Evolutionary conservation across 805 yeast genomes (phyloP).

Genomic region (Nakazawaea ambrosiae): DNA sequence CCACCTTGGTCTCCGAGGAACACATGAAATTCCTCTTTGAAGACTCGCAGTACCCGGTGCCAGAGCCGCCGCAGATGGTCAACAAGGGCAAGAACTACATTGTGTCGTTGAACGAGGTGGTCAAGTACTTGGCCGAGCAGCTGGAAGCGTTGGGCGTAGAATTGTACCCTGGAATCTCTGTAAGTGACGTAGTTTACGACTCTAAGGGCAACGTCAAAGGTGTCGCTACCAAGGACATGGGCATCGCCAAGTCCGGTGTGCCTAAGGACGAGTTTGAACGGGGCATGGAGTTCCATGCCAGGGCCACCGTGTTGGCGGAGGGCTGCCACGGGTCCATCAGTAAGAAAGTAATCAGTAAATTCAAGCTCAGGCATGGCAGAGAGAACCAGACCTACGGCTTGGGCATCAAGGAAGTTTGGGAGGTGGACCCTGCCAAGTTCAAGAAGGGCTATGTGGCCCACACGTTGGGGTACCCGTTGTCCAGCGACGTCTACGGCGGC

Average conservation of each 20-base stretch:
- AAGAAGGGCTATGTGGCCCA: conserved; percentile 78
- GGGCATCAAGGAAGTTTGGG: conserved; percentile 97
- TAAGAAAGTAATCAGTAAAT: conserved; percentile 67
- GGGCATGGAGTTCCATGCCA: conserved; percentile 95
- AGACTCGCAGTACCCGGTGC: conserved; percentile 59
- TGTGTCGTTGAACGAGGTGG: conserved; percentile 76
- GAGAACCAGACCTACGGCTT: conserved; percentile 89
- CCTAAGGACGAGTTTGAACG: conserved; percentile 86
- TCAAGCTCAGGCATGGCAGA: conserved; percentile 54
- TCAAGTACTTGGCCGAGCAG: conserved; percentile 72
- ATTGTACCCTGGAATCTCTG: conserved; percentile 84
- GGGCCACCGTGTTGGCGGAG: conserved; percentile 85
- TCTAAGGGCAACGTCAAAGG: conserved; percentile 65
- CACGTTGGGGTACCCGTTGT: conserved; percentile 82
- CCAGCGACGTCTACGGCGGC: conserved; percentile 79
- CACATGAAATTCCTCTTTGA: conserved; percentile 64
- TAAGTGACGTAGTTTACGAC: conserved; percentile 66
- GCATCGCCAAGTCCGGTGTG: conserved; percentile 64
- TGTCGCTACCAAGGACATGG: conserved; percentile 92
- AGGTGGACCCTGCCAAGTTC: conserved; percentile 77
- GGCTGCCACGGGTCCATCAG: conserved; percentile 97
- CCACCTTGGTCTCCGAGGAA: conserved; percentile 70
- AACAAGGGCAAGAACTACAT: conserved; percentile 80
- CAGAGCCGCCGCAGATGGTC: conserved; percentile 89
- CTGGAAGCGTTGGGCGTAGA: conserved; percentile 96